Percentiles rank a stretch among this genome's conserved stretches.
These are phyloP conservation scores for Trichoderma sp. DNA, from an alignment of 2,329 filamentous ascomycete genomes.

Conservation along the genomic window DNA sequence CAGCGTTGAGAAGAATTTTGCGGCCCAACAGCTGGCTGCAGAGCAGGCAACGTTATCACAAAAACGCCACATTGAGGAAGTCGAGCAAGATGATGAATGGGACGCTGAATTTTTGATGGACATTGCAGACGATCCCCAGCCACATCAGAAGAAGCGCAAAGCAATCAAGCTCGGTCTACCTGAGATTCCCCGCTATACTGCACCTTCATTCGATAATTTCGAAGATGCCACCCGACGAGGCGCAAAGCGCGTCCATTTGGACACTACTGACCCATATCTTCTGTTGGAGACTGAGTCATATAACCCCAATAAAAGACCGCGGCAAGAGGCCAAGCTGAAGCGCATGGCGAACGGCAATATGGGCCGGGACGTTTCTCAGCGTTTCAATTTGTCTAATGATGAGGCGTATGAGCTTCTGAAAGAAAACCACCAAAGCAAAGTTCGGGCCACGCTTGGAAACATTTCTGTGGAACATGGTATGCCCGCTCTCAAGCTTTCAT, in stretches of 20 bases:
- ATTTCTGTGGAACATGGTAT: slow-evolving; percentile 93
- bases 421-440: slow-evolving; percentile 95
- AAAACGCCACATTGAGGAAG: slow-evolving; percentile 41
- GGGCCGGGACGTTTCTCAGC: slow-evolving; percentile 72
- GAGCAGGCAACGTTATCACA: slow-evolving; percentile 40
- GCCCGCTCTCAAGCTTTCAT: slow-evolving; percentile 87
- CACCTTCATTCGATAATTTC: slow-evolving; percentile 80
- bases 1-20: slow-evolving; percentile 48
- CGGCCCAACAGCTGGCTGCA: slow-evolving; percentile 38
- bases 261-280: slow-evolving; percentile 85
- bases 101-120: slow-evolving; percentile 62
- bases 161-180: slow-evolving; percentile 62
- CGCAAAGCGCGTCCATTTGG: slow-evolving; percentile 78
- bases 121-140: slow-evolving; percentile 49
- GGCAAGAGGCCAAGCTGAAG: slow-evolving; percentile 61
- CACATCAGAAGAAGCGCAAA: slow-evolving; percentile 70
- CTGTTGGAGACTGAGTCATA: slow-evolving; percentile 78
- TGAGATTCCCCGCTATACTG: slow-evolving; percentile 60
- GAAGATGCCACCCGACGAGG: slow-evolving; percentile 72
- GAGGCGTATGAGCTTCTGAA: slow-evolving; percentile 94
- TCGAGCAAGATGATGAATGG: slow-evolving; percentile 63
- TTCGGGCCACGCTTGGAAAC: slow-evolving; percentile 87
- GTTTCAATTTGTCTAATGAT: slow-evolving; percentile 97
- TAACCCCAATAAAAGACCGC: slow-evolving; percentile 63
- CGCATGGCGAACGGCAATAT: slow-evolving; percentile 71